These are phyloP conservation scores for Carex pumila DNA, from an alignment of 176 grass and related monocot species.

Conservation along the genomic window DNA sequence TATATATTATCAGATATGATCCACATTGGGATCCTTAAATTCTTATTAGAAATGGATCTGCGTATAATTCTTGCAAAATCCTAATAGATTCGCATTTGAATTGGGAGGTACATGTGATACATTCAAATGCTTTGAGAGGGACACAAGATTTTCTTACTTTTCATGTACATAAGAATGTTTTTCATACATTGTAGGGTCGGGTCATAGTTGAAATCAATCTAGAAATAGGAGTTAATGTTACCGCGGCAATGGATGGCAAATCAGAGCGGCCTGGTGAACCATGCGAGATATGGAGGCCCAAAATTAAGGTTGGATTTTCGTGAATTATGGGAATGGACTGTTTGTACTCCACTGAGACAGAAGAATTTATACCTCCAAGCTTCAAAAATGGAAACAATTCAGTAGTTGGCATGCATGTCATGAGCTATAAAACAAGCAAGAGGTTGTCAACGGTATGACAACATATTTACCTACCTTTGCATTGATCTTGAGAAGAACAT, in stretches of 20 bases:
- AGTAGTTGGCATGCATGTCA: conserved; percentile 23
- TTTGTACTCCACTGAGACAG: conserved; percentile 48
- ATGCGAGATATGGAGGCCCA: conserved; percentile 88
- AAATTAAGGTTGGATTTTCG: conserved; percentile 56
- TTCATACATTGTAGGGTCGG: neutral
- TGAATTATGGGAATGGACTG: conserved; percentile 43
- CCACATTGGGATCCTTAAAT: no score
- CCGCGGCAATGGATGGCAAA: conserved; percentile 79
- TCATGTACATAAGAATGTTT: neutral
- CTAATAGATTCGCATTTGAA: no score
- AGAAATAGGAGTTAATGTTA: conserved; percentile 19
- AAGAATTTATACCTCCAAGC: conserved; percentile 80
- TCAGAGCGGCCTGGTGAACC: conserved; percentile 56
- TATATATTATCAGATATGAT: no score
- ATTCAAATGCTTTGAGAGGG: neutral
- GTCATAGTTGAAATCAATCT: neutral
- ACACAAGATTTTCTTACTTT: neutral
- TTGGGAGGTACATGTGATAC: neutral
- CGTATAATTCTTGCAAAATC: no score
- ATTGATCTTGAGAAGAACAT: conserved; percentile 96
- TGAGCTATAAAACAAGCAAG: neutral
- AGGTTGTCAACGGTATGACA: neutral
- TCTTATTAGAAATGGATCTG: no score
- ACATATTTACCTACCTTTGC: conserved; percentile 47
- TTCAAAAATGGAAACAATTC: conserved; percentile 23